Conservation (phyloP, 495 filamentous ascomycete genomes). For the Neurospora sp. region DNA sequence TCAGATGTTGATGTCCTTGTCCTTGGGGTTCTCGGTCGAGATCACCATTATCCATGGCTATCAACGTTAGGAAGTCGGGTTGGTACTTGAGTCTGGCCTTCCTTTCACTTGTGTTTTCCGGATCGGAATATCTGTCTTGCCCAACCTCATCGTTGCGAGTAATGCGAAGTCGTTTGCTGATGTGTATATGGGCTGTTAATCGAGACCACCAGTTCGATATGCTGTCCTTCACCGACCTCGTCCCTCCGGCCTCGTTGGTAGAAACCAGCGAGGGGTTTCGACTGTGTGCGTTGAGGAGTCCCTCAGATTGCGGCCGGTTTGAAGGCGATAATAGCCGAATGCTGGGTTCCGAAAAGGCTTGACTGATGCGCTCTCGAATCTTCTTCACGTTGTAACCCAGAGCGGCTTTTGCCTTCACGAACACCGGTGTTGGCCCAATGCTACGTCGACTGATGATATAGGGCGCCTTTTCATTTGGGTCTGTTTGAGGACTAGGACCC, state of each 20-base stretch:
- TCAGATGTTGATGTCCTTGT: conserved; percentile 9
- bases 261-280: conserved; percentile 23
- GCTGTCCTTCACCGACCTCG: conserved; percentile 17
- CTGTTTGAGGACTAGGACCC: conserved; percentile 13
- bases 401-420: conserved; percentile 26
- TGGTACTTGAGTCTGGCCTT: conserved; percentile 16
- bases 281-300: conserved; percentile 27
- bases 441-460: conserved; percentile 33
- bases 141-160: conserved; percentile 4
- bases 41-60: conserved; percentile 28
- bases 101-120: conserved; percentile 13
- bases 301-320: conserved; percentile 30
- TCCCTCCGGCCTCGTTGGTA: conserved; percentile 5
- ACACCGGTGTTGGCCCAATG: conserved; percentile 30
- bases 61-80: conserved; percentile 30
- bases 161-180: conserved; percentile 24
- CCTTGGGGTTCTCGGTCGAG: conserved; percentile 24
- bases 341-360: conserved; percentile 37
- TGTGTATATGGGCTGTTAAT: conserved; percentile 25
- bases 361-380: conserved; percentile 27
- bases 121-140: conserved; percentile 8
- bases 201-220: conserved; percentile 34
- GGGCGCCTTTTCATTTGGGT: conserved; percentile 24
- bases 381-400: conserved; percentile 27
- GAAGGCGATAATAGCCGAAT: conserved; percentile 27